Percentiles rank a stretch among this genome's conserved stretches.
phyloP scores from a whole-genome alignment of 768 basidiomycete species.

The Collybiopsis confluens region DNA sequence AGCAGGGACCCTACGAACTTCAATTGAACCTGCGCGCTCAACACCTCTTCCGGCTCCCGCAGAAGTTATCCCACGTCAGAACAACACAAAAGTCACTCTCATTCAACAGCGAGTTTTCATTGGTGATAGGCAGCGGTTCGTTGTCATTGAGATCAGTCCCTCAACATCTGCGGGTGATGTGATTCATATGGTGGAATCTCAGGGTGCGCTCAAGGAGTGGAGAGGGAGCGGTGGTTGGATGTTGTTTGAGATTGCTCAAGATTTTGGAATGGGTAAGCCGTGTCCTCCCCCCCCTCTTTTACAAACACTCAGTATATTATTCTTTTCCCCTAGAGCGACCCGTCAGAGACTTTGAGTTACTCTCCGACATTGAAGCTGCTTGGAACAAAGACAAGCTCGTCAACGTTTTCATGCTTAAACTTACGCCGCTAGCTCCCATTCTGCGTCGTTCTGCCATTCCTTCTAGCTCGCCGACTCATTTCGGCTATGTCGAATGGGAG shows the following conservation, averaged over 20 bases:
- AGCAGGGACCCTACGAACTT: slow-evolving; percentile 18
- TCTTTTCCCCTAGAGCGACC: slow-evolving; percentile 77
- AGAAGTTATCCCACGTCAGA: slow-evolving; percentile 24
- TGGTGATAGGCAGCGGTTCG: slow-evolving; percentile 70
- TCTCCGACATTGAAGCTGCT: slow-evolving; percentile 73
- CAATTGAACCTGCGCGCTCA: slow-evolving; percentile 8
- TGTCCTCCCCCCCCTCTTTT: not conserved
- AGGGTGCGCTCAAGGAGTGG: slow-evolving; percentile 63
- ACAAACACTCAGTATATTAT: not conserved
- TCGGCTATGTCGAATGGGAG: slow-evolving; percentile 83
- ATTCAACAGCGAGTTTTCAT: slow-evolving; percentile 75
- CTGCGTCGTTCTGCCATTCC: slow-evolving; percentile 54
- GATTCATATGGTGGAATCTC: slow-evolving; percentile 55
- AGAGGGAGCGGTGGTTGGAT: slow-evolving; percentile 73
- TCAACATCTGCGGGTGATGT: slow-evolving; percentile 72
- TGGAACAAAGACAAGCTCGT: slow-evolving; percentile 85
- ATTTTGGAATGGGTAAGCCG: slow-evolving; percentile 85
- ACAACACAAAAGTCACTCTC: not conserved
- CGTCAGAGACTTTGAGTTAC: slow-evolving; percentile 80
- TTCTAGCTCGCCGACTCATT: slow-evolving; percentile 40
- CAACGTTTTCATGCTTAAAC: slow-evolving; percentile 77
- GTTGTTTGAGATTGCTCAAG: slow-evolving; percentile 85
- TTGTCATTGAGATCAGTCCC: slow-evolving; percentile 66
- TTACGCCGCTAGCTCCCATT: slow-evolving; percentile 58
- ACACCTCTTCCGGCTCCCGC: slow-evolving; percentile 30